Percentiles rank a stretch among this genome's conserved stretches.
phyloP scores from a whole-genome alignment of 768 basidiomycete species.

The Sutorius australiensis region DNA sequence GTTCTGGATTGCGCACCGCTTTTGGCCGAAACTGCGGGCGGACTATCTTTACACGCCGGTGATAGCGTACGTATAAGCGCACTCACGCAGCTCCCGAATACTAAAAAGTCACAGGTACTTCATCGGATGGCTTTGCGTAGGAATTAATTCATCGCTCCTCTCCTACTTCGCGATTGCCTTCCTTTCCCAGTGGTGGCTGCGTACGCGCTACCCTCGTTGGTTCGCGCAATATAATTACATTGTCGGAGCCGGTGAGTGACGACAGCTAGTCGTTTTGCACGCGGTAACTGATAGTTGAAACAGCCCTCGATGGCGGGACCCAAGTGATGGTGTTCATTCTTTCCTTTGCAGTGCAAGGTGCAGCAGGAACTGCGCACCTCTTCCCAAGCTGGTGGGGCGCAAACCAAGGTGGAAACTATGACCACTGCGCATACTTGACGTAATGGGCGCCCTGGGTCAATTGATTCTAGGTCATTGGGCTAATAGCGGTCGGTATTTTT shows the following conservation, averaged over 20 bases:
- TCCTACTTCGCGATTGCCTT: conserved; percentile 51
- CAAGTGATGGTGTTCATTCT: conserved; percentile 56
- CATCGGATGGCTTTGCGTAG: conserved; percentile 45
- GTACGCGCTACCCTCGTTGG: conserved; percentile 59
- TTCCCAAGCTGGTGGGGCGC: conserved; percentile 61
- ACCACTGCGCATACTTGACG: conserved; percentile 22
- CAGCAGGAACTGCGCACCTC: conserved; percentile 42
- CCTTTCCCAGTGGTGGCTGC: conserved; percentile 57
- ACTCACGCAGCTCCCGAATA: not conserved
- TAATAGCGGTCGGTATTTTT: no score
- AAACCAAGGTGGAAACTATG: conserved; percentile 45
- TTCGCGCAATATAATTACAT: conserved; percentile 67
- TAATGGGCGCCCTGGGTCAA: not conserved
- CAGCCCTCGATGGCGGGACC: conserved; percentile 36
- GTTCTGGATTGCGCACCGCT: conserved; percentile 39
- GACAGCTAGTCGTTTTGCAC: not conserved
- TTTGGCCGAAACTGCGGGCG: conserved; percentile 30
- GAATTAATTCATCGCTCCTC: conserved; percentile 50
- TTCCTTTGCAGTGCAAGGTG: conserved; percentile 51
- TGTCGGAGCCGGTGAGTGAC: conserved; percentile 48
- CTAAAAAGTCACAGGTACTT: conserved; percentile 28
- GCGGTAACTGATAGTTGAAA: not conserved
- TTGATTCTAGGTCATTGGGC: not conserved
- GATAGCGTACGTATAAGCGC: conserved; percentile 19
- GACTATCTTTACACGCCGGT: conserved; percentile 35